phyloP scores from a whole-genome alignment of 768 basidiomycete genomes.

The Tylopilus rubrobrunneus region DNA sequence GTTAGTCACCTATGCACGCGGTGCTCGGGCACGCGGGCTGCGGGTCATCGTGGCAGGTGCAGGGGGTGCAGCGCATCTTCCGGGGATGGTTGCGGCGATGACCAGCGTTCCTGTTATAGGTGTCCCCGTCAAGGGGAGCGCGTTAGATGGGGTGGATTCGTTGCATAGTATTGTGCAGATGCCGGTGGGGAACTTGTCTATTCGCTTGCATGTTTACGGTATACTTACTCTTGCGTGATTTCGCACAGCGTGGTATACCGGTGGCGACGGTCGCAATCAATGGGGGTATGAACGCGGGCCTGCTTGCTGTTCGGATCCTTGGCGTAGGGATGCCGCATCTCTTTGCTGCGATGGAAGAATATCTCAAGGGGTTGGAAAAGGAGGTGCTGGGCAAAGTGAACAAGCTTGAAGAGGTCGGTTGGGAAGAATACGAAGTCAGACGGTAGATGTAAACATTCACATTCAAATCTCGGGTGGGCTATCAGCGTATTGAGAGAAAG shows the following conservation, averaged over 20 bases:
- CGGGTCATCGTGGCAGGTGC: conserved; percentile 89
- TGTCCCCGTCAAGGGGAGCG: conserved; percentile 94
- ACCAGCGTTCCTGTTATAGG: conserved; percentile 90
- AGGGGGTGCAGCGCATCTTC: conserved; percentile 97
- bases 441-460: conserved; percentile 9
- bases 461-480: too few species aligned
- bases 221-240: conserved; percentile 1
- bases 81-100: conserved; percentile 98
- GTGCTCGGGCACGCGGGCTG: conserved; percentile 63
- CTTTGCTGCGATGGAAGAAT: conserved; percentile 63
- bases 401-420: conserved; percentile 74
- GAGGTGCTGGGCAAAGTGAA: conserved; percentile 81
- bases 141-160: conserved; percentile 95
- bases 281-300: conserved; percentile 88
- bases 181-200: conserved; percentile 59
- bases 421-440: conserved; percentile 73
- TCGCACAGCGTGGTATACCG: conserved; percentile 81
- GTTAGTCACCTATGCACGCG: conserved; percentile 75
- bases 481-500: too few species aligned
- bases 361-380: conserved; percentile 61
- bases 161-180: conserved; percentile 97
- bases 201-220: neutral
- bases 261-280: conserved; percentile 98
- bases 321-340: conserved; percentile 68
- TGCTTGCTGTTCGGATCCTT: conserved; percentile 90